These are phyloP conservation scores for Entophlyctis luteolus DNA, from an alignment of 192 early-diverging fungal species.

Conservation along the genomic window DNA sequence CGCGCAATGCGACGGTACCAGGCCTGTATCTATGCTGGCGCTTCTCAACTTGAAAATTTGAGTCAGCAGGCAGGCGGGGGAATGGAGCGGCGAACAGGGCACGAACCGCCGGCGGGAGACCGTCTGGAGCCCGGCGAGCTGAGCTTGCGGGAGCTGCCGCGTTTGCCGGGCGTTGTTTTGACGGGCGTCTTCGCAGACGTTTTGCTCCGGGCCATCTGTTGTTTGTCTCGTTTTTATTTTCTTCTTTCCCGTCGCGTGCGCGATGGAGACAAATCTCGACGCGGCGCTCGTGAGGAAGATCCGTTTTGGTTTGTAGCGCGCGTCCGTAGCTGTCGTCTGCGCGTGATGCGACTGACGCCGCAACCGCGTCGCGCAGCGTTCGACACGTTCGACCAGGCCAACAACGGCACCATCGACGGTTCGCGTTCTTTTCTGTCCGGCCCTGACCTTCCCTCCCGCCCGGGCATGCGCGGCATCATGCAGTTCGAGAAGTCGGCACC, in stretches of 20 bases:
- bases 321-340: no score
- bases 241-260: background rate
- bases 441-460: background rate
- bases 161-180: background rate
- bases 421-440: background rate
- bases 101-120: background rate
- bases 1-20: slow-evolving; percentile 75
- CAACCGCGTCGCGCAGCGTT: slow-evolving; percentile 36
- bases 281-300: slow-evolving; percentile 9
- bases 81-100: background rate
- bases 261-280: slow-evolving; percentile 1
- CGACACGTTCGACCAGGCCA: slow-evolving; percentile 46
- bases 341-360: background rate
- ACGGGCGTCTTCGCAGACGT: background rate
- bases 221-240: slow-evolving; percentile 1
- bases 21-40: slow-evolving; percentile 60
- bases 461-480: background rate
- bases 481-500: slow-evolving; percentile 51
- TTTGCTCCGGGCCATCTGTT: background rate
- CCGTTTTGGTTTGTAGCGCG: background rate
- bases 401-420: slow-evolving; percentile 47
- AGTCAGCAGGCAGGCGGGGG: background rate
- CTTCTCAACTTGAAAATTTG: background rate
- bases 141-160: background rate
- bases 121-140: background rate